A percentile compares a stretch with the other conserved stretches of the same genome.
These are phyloP conservation scores for Talaromyces amestolkiae DNA, from an alignment of 2,329 filamentous ascomycete genomes.

Conservation along the genomic window DNA sequence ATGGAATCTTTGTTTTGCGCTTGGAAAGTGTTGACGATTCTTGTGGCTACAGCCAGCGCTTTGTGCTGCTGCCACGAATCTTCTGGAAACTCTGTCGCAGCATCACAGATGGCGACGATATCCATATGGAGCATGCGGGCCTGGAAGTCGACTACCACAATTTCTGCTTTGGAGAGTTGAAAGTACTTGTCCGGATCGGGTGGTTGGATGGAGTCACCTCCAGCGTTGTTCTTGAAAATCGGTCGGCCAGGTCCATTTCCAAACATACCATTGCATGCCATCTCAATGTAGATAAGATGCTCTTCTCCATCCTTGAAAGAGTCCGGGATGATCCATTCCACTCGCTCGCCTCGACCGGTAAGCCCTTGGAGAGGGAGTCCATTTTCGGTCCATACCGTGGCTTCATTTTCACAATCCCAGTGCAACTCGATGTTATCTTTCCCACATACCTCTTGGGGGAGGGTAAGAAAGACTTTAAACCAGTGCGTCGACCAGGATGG, in stretches of 20 bases:
- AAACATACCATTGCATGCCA: constrained; percentile 99
- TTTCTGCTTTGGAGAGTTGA: constrained; percentile 71
- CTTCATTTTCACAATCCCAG: constrained; percentile 94
- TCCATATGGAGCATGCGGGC: constrained; percentile 45
- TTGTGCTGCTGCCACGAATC: constrained; percentile 87
- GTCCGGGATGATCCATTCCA: constrained; percentile 86
- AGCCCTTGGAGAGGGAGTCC: constrained; percentile 89
- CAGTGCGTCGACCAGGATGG: constrained; percentile 98
- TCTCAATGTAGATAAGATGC: constrained; percentile 91
- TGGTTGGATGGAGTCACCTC: constrained; percentile 83
- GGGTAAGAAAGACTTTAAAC: constrained; percentile 79
- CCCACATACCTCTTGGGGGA: constrained; percentile 69
- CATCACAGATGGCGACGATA: constrained; percentile 54
- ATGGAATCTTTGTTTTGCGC: constrained; percentile 74
- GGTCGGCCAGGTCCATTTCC: constrained; percentile 67
- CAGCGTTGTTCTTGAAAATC: constrained; percentile 30
- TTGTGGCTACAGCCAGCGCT: constrained; percentile 77
- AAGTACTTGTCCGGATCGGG: constrained; percentile 83
- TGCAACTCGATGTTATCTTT: constrained; percentile 86
- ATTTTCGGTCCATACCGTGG: constrained; percentile 86
- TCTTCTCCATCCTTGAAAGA: constrained; percentile 78
- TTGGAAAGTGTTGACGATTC: constrained; percentile 87
- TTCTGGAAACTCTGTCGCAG: constrained; percentile 81
- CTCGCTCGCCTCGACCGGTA: constrained; percentile 82
- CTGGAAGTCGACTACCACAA: constrained; percentile 82